Conservation (phyloP, 1,284 basidiomycete genomes). For the Phylloporus sp. region DNA sequence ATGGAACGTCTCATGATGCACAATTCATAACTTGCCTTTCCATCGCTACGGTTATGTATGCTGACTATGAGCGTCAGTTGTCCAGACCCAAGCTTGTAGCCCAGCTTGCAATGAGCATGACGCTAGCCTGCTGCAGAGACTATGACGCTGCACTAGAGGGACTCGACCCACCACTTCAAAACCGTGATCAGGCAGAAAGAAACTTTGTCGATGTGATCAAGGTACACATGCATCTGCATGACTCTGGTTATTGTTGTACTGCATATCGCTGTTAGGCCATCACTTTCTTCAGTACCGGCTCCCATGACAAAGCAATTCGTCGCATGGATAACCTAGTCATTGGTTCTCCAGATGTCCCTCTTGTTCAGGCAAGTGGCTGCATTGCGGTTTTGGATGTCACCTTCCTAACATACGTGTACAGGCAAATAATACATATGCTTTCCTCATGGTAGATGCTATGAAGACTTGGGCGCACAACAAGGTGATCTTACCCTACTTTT, state of each 20-base stretch:
- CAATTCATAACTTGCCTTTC: slow-evolving; percentile 16
- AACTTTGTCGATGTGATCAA: slow-evolving; percentile 26
- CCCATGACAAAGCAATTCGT: slow-evolving; percentile 12
- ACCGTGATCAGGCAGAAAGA: slow-evolving; percentile 10
- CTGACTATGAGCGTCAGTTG: slow-evolving; percentile 24
- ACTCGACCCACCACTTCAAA: slow-evolving; percentile 14
- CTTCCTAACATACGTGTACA: slow-evolving; percentile 6
- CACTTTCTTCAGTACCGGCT: slow-evolving; percentile 19
- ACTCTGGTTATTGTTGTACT: not conserved
- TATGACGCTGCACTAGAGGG: slow-evolving; percentile 7
- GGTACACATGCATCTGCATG: slow-evolving; percentile 10
- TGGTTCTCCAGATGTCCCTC: slow-evolving; percentile 10
- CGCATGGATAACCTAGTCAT: slow-evolving; percentile 4
- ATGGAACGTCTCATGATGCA: slow-evolving; percentile 25
- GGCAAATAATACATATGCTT: slow-evolving; percentile 28
- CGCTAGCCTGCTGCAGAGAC: not conserved
- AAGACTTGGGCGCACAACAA: not conserved
- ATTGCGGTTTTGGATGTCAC: not conserved
- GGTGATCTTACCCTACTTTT: slow-evolving; percentile 3
- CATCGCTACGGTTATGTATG: not conserved
- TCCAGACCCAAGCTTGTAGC: slow-evolving; percentile 6
- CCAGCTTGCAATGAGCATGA: slow-evolving; percentile 20
- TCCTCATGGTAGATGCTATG: slow-evolving; percentile 19
- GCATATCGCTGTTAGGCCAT: slow-evolving; percentile 17
- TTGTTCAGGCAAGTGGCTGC: slow-evolving; percentile 23